Percentiles rank a stretch among this genome's conserved stretches.
Evolutionary conservation across 495 filamentous ascomycete genomes (phyloP).

Genomic region (Stereocaulon alpinum): DNA sequence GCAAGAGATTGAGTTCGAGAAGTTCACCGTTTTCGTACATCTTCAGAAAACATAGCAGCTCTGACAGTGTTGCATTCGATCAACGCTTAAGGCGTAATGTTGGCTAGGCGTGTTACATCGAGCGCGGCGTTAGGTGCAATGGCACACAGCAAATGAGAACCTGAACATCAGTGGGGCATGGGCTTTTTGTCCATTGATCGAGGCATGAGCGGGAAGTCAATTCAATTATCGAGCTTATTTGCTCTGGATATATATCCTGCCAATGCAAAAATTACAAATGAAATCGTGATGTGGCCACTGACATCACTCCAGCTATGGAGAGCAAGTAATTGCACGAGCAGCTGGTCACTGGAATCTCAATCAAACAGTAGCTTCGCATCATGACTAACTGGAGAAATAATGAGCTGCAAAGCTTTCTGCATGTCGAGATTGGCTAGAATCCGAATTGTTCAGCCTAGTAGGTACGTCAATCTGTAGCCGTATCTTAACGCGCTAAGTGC

Average conservation of each 20-base stretch:
- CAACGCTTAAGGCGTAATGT: neutral
- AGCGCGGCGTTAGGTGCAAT: neutral
- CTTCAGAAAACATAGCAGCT: constrained; percentile 26
- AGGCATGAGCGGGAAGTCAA: neutral
- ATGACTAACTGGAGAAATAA: neutral
- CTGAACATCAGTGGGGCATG: neutral
- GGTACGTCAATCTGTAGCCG: neutral
- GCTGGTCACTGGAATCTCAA: too few relatives aligned
- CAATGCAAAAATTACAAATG: too few relatives aligned
- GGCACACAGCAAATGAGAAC: neutral
- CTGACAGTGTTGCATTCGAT: neutral
- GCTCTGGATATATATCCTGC: too few relatives aligned
- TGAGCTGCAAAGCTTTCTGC: too few relatives aligned
- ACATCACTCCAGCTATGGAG: too few relatives aligned
- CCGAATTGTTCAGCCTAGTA: too few relatives aligned
- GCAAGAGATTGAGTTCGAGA: constrained; percentile 57
- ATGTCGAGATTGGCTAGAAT: too few relatives aligned
- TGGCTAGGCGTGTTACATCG: neutral
- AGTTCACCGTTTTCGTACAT: constrained; percentile 51
- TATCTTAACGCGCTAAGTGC: constrained; percentile 9
- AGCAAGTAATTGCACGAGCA: too few relatives aligned
- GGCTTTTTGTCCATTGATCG: neutral
- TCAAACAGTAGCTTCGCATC: neutral
- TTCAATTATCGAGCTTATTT: too few relatives aligned
- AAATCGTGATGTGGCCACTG: too few relatives aligned